Conservation (phyloP, 306 rosid species). For the Gastrolobium villosum region DNA sequence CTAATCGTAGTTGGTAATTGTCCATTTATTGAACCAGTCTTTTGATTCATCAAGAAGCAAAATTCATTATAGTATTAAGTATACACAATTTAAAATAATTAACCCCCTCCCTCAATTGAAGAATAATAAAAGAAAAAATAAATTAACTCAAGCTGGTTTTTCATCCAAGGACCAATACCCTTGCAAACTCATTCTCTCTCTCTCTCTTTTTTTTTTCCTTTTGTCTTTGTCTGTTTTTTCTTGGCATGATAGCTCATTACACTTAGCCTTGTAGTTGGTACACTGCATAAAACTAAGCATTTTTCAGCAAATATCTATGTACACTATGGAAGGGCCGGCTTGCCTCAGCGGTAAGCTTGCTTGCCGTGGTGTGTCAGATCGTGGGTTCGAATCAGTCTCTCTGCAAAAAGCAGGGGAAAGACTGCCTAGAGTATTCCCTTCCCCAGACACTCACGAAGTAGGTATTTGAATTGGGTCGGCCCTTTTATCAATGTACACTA, state of each 20-base stretch:
- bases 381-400: no score
- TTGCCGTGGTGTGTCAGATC: no score
- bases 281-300: conserved; percentile 27
- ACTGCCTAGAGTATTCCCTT: no score
- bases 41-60: conserved; percentile 36
- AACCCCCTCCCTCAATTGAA: conserved; percentile 12
- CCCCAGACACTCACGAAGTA: no score
- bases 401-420: no score
- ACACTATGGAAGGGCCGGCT: no score
- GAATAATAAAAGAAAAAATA: conserved; percentile 11
- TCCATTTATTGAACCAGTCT: conserved; percentile 49
- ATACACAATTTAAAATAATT: conserved; percentile 38
- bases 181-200: not conserved
- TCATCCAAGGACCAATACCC: conserved; percentile 31
- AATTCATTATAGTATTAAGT: not conserved
- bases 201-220: no score
- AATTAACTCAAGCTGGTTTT: conserved; percentile 25
- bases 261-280: conserved; percentile 2
- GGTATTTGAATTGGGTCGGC: no score
- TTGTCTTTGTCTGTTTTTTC: not conserved
- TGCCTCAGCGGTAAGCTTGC: no score
- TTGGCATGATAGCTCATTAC: conserved; percentile 32
- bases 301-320: conserved; percentile 56
- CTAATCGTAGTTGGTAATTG: conserved; percentile 51
- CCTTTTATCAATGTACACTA: no score